Evolutionary conservation across 2,329 filamentous ascomycete species (phyloP).

Genomic region (Ophiostoma piceae): DNA sequence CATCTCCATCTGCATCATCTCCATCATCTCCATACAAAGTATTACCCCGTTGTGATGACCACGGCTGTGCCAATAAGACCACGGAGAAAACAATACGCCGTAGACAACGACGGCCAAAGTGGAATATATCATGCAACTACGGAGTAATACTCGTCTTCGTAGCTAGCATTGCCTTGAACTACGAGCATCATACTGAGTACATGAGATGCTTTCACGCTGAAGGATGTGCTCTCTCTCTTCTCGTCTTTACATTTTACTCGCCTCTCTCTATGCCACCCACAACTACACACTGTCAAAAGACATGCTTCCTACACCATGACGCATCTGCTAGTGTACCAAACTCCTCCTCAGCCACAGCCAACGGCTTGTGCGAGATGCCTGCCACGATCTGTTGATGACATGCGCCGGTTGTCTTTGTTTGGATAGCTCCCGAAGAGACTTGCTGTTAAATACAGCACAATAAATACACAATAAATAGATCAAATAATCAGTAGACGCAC

Average conservation of each 20-base stretch:
- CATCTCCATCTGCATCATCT: too few relatives aligned
- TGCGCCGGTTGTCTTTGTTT: not conserved
- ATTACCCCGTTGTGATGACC: constrained; percentile 4
- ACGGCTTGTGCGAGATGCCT: not conserved
- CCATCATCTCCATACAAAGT: not conserved
- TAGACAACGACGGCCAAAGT: not conserved
- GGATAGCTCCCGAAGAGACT: not conserved
- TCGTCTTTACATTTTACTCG: not conserved
- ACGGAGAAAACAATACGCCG: not conserved
- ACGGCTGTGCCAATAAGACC: not conserved
- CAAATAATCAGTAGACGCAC: not conserved
- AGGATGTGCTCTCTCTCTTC: not conserved
- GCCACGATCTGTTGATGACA: not conserved
- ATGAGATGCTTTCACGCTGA: too few relatives aligned
- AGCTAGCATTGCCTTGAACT: not conserved
- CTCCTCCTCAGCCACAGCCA: not conserved
- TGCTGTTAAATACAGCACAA: not conserved
- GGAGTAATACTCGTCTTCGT: not conserved
- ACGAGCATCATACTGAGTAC: not conserved
- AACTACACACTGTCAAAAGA: too few relatives aligned
- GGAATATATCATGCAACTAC: not conserved
- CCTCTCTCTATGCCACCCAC: not conserved
- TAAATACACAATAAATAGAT: not conserved
- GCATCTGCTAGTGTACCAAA: not conserved
- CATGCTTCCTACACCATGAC: not conserved